Percentiles rank a stretch among this genome's conserved stretches.
These are phyloP conservation scores for Schizosaccharomyces osmophilus DNA, from an alignment of 805 yeast genomes.

Conservation along the genomic window DNA sequence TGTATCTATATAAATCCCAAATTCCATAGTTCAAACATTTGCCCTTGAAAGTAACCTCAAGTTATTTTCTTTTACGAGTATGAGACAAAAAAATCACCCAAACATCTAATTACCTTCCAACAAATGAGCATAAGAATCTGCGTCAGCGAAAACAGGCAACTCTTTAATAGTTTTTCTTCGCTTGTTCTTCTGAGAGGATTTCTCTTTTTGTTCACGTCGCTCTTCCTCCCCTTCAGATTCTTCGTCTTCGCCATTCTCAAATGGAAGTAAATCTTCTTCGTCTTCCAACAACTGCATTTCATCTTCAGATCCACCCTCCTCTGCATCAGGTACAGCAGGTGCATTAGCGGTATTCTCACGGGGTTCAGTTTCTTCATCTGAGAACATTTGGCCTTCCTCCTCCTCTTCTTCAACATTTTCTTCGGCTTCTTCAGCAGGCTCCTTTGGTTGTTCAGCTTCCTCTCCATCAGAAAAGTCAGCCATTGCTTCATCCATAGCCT, in stretches of 20 bases:
- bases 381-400: slow-evolving; percentile 5
- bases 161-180: slow-evolving; percentile 36
- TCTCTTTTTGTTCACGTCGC: slow-evolving; percentile 11
- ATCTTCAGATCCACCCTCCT: slow-evolving; percentile 17
- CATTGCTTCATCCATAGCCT: slow-evolving; percentile 10
- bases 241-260: slow-evolving; percentile 6
- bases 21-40: background rate
- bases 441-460: slow-evolving; percentile 11
- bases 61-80: too few species aligned
- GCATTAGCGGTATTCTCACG: slow-evolving; percentile 15
- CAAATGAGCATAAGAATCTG: slow-evolving; percentile 34
- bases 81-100: too few species aligned
- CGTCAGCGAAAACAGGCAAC: slow-evolving; percentile 70
- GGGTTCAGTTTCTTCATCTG: slow-evolving; percentile 11
- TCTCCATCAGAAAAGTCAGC: slow-evolving; percentile 12
- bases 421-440: slow-evolving; percentile 6
- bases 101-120: background rate
- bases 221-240: slow-evolving; percentile 11
- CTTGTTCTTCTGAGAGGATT: slow-evolving; percentile 9
- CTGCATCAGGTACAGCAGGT: slow-evolving; percentile 15
- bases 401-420: slow-evolving; percentile 11
- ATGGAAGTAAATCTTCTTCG: slow-evolving; percentile 6
- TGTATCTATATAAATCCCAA: background rate
- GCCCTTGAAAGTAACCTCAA: too few species aligned
- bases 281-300: slow-evolving; percentile 9